phyloP scores from a whole-genome alignment of 73 alveolate species.

The Paramecium sonneborni region DNA sequence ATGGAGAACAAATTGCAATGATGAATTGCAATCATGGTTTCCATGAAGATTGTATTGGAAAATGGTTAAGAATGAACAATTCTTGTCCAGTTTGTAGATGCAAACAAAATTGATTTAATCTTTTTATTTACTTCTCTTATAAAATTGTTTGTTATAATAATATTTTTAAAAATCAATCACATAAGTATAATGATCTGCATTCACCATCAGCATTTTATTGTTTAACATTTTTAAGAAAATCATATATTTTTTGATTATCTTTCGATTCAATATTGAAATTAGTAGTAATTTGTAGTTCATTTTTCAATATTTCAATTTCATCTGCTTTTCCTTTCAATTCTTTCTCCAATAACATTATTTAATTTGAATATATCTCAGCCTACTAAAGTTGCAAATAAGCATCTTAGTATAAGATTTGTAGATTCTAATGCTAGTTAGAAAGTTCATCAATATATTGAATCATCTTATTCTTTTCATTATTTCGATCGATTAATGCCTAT shows the following conservation, averaged over 20 bases:
- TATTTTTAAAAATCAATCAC: neutral
- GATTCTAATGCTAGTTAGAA: neutral
- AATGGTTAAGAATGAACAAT: conserved; percentile 94
- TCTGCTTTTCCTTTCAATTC: neutral
- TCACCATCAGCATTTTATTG: neutral
- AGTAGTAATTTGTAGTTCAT: neutral
- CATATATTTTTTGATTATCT: neutral
- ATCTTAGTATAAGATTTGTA: neutral
- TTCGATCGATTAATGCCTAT: neutral
- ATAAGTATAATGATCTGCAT: neutral
- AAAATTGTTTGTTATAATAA: neutral
- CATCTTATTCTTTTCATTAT: neutral
- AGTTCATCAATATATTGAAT: neutral
- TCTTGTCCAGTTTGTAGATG: conserved; percentile 96
- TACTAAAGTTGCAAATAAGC: neutral
- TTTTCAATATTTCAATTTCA: neutral
- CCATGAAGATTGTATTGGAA: conserved; percentile 81
- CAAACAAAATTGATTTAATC: neutral
- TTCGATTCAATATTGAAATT: neutral
- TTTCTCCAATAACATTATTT: neutral
- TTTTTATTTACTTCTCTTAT: neutral
- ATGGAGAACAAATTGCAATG: conserved; percentile 75
- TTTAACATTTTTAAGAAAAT: neutral
- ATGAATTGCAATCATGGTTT: conserved; percentile 85
- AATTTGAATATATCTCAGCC: neutral